Evolutionary conservation across 2,329 filamentous ascomycete genomes (phyloP).

Genomic region (Penicillium sclerotiorum): DNA sequence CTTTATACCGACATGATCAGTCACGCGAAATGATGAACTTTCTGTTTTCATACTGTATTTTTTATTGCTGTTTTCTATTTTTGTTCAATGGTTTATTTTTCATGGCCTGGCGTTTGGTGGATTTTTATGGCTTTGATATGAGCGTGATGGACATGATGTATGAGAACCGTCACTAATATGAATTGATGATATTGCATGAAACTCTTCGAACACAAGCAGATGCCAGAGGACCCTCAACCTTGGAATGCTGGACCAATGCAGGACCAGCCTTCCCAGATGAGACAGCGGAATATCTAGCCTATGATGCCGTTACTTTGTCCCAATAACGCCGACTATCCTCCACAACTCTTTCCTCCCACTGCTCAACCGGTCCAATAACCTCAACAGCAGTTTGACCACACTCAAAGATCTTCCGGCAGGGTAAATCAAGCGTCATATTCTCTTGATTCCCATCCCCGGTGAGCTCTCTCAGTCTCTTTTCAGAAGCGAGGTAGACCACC

Average conservation of each 20-base stretch:
- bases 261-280: neutral
- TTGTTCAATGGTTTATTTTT: neutral
- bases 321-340: slow-evolving; percentile 53
- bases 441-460: slow-evolving; percentile 54
- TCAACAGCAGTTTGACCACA: slow-evolving; percentile 54
- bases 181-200: slow-evolving; percentile 21
- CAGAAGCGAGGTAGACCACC: slow-evolving; percentile 55
- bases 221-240: neutral
- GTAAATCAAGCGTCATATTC: slow-evolving; percentile 57
- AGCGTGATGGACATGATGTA: slow-evolving; percentile 17
- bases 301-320: too few relatives aligned
- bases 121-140: neutral
- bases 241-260: neutral
- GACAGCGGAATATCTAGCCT: too few relatives aligned
- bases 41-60: neutral
- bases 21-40: slow-evolving; percentile 64
- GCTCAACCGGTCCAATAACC: slow-evolving; percentile 50
- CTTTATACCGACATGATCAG: slow-evolving; percentile 87
- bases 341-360: slow-evolving; percentile 49
- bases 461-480: slow-evolving; percentile 49
- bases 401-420: slow-evolving; percentile 51
- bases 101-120: slow-evolving; percentile 6
- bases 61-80: neutral
- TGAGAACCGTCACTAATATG: slow-evolving; percentile 20
- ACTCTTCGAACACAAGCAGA: neutral